Evolutionary conservation across 768 basidiomycete species (phyloP).

Genomic region (Sutorius australiensis): DNA sequence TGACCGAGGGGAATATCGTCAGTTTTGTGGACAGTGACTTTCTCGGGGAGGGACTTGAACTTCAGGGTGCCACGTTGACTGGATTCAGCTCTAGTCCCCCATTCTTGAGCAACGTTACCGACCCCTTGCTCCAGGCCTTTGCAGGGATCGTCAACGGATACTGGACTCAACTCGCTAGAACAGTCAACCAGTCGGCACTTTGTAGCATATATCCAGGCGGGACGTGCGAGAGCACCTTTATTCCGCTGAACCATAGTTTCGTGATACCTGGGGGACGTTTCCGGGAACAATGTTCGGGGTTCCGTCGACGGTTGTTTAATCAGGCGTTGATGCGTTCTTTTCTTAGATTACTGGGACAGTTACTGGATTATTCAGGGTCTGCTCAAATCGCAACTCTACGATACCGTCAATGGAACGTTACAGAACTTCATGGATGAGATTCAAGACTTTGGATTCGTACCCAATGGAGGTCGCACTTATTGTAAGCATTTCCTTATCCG

Average conservation of each 20-base stretch:
- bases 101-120: slow-evolving; percentile 67
- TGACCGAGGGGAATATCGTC: slow-evolving; percentile 63
- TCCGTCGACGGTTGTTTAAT: neutral
- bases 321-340: neutral
- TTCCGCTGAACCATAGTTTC: slow-evolving; percentile 89
- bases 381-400: slow-evolving; percentile 72
- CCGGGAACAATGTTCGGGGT: slow-evolving; percentile 72
- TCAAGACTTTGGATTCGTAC: slow-evolving; percentile 81
- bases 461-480: slow-evolving; percentile 91
- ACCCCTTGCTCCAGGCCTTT: slow-evolving; percentile 68
- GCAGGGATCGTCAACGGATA: slow-evolving; percentile 77
- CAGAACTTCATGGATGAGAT: slow-evolving; percentile 97
- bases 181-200: slow-evolving; percentile 65
- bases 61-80: slow-evolving; percentile 57
- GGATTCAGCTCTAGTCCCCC: slow-evolving; percentile 61
- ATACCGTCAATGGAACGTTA: slow-evolving; percentile 69
- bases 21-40: slow-evolving; percentile 74
- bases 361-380: slow-evolving; percentile 89
- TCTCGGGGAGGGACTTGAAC: slow-evolving; percentile 79
- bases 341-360: slow-evolving; percentile 58
- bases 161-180: slow-evolving; percentile 77
- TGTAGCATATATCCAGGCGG: slow-evolving; percentile 49
- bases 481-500: slow-evolving; percentile 40
- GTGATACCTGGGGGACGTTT: slow-evolving; percentile 88
- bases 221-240: slow-evolving; percentile 76